phyloP scores from a whole-genome alignment of 108 stramenopile genomes.

The Skeletonema grethae region DNA sequence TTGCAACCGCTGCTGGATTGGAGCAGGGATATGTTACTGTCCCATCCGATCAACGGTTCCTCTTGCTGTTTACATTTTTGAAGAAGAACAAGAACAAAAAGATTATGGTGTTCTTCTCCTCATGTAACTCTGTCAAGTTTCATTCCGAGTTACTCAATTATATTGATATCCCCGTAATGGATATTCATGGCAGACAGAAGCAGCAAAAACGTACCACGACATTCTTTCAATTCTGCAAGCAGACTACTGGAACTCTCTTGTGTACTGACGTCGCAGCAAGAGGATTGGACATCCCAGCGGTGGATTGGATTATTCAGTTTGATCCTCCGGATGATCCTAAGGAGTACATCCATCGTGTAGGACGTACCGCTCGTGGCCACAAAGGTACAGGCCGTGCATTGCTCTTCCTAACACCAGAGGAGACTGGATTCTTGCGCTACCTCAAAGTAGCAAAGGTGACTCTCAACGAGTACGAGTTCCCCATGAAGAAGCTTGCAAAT shows the following conservation, averaged over 20 bases:
- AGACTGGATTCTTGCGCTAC: conserved; percentile 96
- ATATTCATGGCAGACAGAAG: conserved; percentile 98
- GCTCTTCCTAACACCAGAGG: conserved; percentile 97
- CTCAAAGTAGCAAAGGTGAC: conserved; percentile 96
- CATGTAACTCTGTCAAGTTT: conserved; percentile 99
- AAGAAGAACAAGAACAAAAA: conserved; percentile 99
- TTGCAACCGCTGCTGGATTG: conserved; percentile 92
- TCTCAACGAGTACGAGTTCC: conserved; percentile 99
- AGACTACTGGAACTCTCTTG: conserved; percentile 90
- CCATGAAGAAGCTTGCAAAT: conserved; percentile 92
- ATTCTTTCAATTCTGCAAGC: conserved; percentile 98
- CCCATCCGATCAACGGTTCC: conserved; percentile 95
- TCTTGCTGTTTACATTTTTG: conserved; percentile 97
- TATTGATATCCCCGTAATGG: conserved; percentile 97
- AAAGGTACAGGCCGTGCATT: conserved; percentile 94
- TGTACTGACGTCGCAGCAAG: conserved; percentile 99
- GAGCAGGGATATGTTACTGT: conserved; percentile 98
- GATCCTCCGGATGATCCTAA: conserved; percentile 99
- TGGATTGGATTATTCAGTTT: conserved; percentile 99
- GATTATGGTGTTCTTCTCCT: conserved; percentile 99
- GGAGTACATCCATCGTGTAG: conserved; percentile 97
- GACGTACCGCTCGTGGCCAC: conserved; percentile 93
- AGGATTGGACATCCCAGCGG: conserved; percentile 95
- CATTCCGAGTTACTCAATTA: conserved; percentile 98
- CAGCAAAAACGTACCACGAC: conserved; percentile 99